Evolutionary conservation across 164 flowering plant genomes (phyloP).

Genomic region (Annona squamosa): DNA sequence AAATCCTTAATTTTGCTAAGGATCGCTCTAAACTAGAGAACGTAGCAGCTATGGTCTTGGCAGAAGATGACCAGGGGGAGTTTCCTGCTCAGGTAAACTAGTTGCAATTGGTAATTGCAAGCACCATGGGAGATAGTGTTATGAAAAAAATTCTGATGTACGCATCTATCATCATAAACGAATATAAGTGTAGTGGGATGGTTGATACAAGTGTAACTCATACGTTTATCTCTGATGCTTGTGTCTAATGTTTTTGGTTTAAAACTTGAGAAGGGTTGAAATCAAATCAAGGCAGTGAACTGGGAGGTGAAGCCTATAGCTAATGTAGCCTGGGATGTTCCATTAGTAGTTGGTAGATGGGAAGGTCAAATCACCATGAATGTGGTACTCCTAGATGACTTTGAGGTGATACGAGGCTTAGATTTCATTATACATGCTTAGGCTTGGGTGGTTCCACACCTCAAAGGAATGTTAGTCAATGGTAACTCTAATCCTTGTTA

Average conservation of each 20-base stretch:
- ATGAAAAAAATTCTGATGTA: background rate
- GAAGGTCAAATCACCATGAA: background rate
- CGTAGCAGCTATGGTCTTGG: background rate
- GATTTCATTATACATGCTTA: background rate
- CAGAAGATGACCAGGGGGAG: background rate
- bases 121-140: background rate
- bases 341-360: background rate
- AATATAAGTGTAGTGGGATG: background rate
- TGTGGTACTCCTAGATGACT: constrained; percentile 11
- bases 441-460: background rate
- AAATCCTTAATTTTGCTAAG: background rate
- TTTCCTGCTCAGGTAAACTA: background rate
- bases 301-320: background rate
- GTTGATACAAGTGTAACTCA: constrained; percentile 7
- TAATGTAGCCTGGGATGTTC: background rate
- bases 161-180: background rate
- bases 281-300: constrained; percentile 4
- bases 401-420: constrained; percentile 7
- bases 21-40: background rate
- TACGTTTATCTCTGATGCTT: constrained; percentile 4
- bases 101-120: background rate
- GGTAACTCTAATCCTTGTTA: background rate
- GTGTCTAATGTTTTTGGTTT: background rate
- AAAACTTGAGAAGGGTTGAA: background rate
- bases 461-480: background rate